Evolutionary conservation across 1,284 basidiomycete genomes (phyloP), one percentile per base, ranked within the genome.

Genomic region (Boletellus sp.): DNA sequence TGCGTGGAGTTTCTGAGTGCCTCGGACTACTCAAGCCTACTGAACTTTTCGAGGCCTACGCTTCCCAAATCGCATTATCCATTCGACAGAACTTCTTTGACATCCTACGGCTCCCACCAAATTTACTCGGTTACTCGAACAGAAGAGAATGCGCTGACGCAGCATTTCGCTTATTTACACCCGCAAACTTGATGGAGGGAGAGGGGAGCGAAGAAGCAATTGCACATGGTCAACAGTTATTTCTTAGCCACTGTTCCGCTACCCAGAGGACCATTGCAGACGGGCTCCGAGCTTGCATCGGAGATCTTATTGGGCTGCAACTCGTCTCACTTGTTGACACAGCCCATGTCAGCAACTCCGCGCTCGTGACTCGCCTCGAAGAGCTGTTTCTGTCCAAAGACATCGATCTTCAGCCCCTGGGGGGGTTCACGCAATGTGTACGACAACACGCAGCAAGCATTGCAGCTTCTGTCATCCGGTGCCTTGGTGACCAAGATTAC

Each of bases 41-140:
- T 5, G 72, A 76, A 3, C 75, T 98, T 5, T 97, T 90, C 58
- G 76, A 83, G 49, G 76, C 82, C 5, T 93, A 96, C 61, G 84
- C 87, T 0, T 80, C 82, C 1, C 86, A 91, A 54, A 74, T 95
- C 48, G 87, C 85, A 0, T 77, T 71, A 54, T 82, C 84, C 1
- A 76, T 88, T 29, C 71, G 77, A 19, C 66, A 72, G 45, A 69
- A 67, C 5, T 58, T 61, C 6, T 68, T 76, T 21, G 80, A 87
- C 49, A 77, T 91, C 26, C 68, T 85, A 43, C 72, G 73, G 14
- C 70, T 95, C 13, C 83, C 87, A 6, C 80, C 82, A 16, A 72
- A 74, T 36, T 70, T 94, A 8, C 71, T 93, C 11, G 91, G 91
- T 0, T 93, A 83, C 59, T 56, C 65, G 17, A 79, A 81, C 58